Evolutionary conservation across 108 stramenopile species (phyloP).

Genomic region (Mayamaea pseudoterrestris): DNA sequence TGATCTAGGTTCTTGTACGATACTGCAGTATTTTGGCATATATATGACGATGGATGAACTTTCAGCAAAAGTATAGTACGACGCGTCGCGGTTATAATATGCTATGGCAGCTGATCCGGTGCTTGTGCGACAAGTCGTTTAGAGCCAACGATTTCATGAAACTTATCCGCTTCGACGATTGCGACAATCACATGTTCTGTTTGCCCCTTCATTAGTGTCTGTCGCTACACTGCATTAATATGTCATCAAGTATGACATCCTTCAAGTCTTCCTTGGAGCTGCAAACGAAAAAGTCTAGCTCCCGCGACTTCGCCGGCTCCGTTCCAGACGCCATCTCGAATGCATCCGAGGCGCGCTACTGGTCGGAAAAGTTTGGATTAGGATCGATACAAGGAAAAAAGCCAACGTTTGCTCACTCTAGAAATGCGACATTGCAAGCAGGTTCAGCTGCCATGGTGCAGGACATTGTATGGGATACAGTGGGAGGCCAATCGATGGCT

Average conservation of each 20-base stretch:
- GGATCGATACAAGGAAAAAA: conserved; percentile 14
- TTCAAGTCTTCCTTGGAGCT: conserved; percentile 29
- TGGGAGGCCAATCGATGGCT: conserved; percentile 15
- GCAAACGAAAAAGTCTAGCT: conserved; percentile 20
- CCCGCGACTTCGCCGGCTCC: conserved; percentile 2
- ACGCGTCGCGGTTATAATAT: too few species aligned
- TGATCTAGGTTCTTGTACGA: too few species aligned
- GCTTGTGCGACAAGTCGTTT: too few species aligned
- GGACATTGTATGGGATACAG: conserved; percentile 31
- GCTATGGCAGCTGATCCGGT: too few species aligned
- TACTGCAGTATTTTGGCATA: too few species aligned
- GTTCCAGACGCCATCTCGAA: conserved; percentile 17
- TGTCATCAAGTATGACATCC: conserved; percentile 9
- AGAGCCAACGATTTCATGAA: too few species aligned
- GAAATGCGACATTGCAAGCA: conserved; percentile 14
- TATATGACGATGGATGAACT: too few species aligned
- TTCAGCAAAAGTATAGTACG: too few species aligned
- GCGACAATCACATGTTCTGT: too few species aligned
- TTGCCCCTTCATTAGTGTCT: too few species aligned
- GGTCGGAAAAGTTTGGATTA: conserved; percentile 36
- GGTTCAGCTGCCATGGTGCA: conserved; percentile 18
- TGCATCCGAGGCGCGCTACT: conserved; percentile 37
- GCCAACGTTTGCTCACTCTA: conserved; percentile 19
- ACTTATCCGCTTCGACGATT: too few species aligned
- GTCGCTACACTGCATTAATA: too few species aligned